Evolutionary conservation across 73 alveolate genomes (phyloP).

Genomic region (Tetrahymena malaccensis): DNA sequence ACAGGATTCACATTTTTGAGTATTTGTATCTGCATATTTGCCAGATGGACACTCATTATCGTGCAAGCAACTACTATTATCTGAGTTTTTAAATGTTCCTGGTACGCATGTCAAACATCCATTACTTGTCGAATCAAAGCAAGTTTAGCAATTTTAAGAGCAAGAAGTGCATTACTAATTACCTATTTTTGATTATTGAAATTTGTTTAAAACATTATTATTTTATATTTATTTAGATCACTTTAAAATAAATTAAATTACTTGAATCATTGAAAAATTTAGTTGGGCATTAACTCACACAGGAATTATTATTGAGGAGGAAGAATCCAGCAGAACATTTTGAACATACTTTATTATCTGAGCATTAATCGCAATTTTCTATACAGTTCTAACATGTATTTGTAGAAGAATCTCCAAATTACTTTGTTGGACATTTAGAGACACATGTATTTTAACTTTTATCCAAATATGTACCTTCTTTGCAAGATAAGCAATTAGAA

Average conservation of each 20-base stretch:
- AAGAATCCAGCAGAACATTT: not conserved
- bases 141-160: slow-evolving; percentile 9
- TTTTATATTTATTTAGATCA: too few relatives aligned
- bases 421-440: not conserved
- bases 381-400: not conserved
- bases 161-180: not conserved
- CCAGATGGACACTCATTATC: not conserved
- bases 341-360: not conserved
- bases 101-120: slow-evolving; percentile 13
- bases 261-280: not conserved
- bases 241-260: not conserved
- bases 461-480: not conserved
- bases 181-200: not conserved
- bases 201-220: too few relatives aligned
- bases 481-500: not conserved
- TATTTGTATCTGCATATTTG: not conserved
- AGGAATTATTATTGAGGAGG: not conserved
- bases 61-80: not conserved
- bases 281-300: not conserved
- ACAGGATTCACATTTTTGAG: slow-evolving; percentile 6
- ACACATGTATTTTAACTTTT: not conserved
- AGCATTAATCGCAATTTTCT: not conserved
- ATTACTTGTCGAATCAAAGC: not conserved
- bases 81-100: not conserved
- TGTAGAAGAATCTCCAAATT: not conserved